A percentile compares a stretch with the other conserved stretches of the same genome.
Conservation (phyloP, 1,139 yeast species). For the Magnusiomyces ingens region DNA sequence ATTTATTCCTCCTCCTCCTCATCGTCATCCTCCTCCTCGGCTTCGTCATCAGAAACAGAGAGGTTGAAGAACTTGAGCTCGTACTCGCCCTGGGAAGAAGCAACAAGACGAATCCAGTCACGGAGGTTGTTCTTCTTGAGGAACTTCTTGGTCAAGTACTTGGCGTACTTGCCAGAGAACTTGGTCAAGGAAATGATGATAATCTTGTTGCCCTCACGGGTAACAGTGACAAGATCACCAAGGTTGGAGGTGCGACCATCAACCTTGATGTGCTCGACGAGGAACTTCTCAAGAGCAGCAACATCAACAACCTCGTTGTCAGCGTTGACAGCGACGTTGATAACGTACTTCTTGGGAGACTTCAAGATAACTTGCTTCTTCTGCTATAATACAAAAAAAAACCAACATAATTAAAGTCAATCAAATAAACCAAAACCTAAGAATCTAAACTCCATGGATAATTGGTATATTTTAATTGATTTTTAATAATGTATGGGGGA, state of each 20-base stretch:
- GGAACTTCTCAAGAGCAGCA: slow-evolving; percentile 95
- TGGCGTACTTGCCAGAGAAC: slow-evolving; percentile 99
- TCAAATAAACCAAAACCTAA: neutral
- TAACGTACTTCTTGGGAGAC: slow-evolving; percentile 68
- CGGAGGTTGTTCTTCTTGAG: slow-evolving; percentile 97
- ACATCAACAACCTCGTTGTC: slow-evolving; percentile 94
- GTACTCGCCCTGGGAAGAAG: slow-evolving; percentile 93
- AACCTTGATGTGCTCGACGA: slow-evolving; percentile 98
- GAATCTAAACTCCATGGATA: too few species aligned
- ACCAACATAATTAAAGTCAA: neutral
- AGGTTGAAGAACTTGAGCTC: slow-evolving; percentile 99
- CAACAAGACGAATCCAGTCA: slow-evolving; percentile 99
- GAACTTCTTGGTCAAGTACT: slow-evolving; percentile 99
- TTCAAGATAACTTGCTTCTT: slow-evolving; percentile 42
- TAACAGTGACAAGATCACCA: slow-evolving; percentile 87
- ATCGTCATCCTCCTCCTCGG: slow-evolving; percentile 41
- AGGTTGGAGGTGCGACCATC: slow-evolving; percentile 95
- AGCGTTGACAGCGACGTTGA: slow-evolving; percentile 96
- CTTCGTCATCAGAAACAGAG: slow-evolving; percentile 95
- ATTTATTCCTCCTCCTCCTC: slow-evolving; percentile 4
- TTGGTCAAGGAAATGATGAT: slow-evolving; percentile 87
- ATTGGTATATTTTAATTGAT: neutral
- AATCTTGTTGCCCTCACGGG: slow-evolving; percentile 74
- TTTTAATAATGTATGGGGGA: neutral
- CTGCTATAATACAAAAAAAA: slow-evolving; percentile 20